phyloP scores from a whole-genome alignment of 2,329 filamentous ascomycete genomes.

The Colletotrichum magnum region DNA sequence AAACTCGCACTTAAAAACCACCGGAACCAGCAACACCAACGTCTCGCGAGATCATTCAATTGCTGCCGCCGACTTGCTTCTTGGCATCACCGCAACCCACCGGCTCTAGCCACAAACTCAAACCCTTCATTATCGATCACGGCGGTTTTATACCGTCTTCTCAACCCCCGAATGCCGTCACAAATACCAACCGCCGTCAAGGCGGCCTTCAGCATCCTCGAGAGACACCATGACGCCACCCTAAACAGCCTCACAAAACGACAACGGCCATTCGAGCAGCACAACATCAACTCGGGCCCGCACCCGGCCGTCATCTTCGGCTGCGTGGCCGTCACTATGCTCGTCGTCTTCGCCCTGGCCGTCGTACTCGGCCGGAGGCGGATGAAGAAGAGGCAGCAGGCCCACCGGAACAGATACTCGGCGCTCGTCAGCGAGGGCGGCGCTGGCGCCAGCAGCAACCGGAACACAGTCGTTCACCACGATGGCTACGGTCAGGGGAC shows the following conservation, averaged over 20 bases:
- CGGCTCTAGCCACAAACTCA: no score
- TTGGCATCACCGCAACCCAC: no score
- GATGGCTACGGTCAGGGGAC: constrained; percentile 9
- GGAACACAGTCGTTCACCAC: no score
- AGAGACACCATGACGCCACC: background rate
- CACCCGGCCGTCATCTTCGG: constrained; percentile 11
- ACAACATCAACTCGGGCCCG: background rate
- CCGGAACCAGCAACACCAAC: no score
- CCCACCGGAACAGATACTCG: background rate
- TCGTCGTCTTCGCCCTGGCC: constrained; percentile 1
- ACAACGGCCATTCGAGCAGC: background rate
- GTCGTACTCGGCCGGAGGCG: constrained; percentile 1
- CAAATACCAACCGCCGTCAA: no score
- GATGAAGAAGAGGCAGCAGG: constrained; percentile 14
- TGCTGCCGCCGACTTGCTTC: no score
- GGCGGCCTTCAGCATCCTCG: background rate
- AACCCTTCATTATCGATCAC: no score
- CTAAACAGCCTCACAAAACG: background rate
- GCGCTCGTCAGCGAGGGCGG: background rate
- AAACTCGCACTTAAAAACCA: no score
- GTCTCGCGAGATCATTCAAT: no score
- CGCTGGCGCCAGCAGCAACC: background rate
- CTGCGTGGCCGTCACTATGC: constrained; percentile 1
- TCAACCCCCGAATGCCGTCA: no score
- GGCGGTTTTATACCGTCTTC: no score